These are phyloP conservation scores for Pichia sporocuriosa DNA, from an alignment of 805 yeast genomes.

Conservation along the genomic window DNA sequence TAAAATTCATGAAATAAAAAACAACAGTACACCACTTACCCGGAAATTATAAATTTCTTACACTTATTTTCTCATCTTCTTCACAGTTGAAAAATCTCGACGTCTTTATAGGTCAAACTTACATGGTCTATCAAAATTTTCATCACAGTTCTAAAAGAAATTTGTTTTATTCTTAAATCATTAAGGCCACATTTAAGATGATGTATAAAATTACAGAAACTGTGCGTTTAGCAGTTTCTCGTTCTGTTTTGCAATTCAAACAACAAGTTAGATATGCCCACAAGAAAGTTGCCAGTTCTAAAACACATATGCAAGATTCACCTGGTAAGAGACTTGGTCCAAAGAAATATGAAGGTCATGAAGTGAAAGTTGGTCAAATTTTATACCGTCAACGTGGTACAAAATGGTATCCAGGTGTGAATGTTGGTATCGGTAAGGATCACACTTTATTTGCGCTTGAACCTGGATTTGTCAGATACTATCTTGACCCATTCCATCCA, in stretches of 20 bases:
- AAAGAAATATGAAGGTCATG: slow-evolving; percentile 73
- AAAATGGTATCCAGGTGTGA: slow-evolving; percentile 89
- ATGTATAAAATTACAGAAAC: not conserved
- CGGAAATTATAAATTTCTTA: not conserved
- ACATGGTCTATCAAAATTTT: too few species aligned
- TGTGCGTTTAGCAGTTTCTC: not conserved
- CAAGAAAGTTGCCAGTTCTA: slow-evolving; percentile 92
- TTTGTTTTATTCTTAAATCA: not conserved
- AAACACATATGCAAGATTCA: slow-evolving; percentile 87
- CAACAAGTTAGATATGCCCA: slow-evolving; percentile 77
- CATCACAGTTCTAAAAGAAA: too few species aligned
- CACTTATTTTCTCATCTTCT: not conserved
- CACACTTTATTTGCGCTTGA: slow-evolving; percentile 88
- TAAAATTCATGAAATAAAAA: too few species aligned
- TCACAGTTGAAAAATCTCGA: too few species aligned
- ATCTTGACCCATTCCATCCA: slow-evolving; percentile 95
- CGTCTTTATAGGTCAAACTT: too few species aligned
- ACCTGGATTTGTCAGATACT: slow-evolving; percentile 89
- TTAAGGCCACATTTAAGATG: not conserved
- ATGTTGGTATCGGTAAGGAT: slow-evolving; percentile 83
- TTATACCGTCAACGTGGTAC: slow-evolving; percentile 94
- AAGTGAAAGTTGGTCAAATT: slow-evolving; percentile 77
- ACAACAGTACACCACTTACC: not conserved
- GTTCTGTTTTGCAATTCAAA: not conserved
- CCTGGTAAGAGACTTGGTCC: slow-evolving; percentile 93